Base-by-base conservation (phyloP, 495 filamentous ascomycete genomes). In the Xylaria intraflava region DNA sequence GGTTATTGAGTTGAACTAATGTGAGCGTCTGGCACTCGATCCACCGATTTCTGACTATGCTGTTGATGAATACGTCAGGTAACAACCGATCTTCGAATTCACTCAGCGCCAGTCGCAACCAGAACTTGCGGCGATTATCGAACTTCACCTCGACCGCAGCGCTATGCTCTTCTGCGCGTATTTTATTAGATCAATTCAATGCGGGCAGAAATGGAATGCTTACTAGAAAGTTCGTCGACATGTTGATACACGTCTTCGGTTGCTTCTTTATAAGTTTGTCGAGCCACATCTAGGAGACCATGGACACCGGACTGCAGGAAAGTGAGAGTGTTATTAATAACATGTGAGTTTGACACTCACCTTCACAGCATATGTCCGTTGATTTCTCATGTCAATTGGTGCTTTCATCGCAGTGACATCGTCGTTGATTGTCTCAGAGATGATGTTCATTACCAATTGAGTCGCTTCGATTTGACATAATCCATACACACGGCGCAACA, bases 321-420 rank as follows among this genome's bases (percentile, higher is more conserved):
- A 26, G 16, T 58, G 36, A 53, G 52, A 51, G 41, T 3, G 48
- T 17, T 44, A 6, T 19, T 20, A 14, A 10, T 6, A 16, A 12
- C 48, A 46, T 9, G 43, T 9, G 30, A 29, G 26, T 20, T 3
- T 11, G 8, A 27, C 6, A 59, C 58, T 53, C 59, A 89, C 89
- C 75, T 86, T 93, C 33, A 98, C 82, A 47, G 93, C 93, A 70
- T 95, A 96, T 11, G 88, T 90, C 44, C 93, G 77, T 66, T 98
- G 94, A 60, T 96, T 94, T 46, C 90, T 81, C 48, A 95, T 73
- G 54, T 95, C 93, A 9, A 97, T 77, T 2, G 93, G 88, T 36
- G 83, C 81, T 45, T 79, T 88, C 57, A 88, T 84, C 61, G 86
- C 95, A 3, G 76, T 78, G 1, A 87, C 85, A 65, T 93, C 86